phyloP scores from a whole-genome alignment of 2,329 filamentous ascomycete species.

The Aureobasidium sp. region DNA sequence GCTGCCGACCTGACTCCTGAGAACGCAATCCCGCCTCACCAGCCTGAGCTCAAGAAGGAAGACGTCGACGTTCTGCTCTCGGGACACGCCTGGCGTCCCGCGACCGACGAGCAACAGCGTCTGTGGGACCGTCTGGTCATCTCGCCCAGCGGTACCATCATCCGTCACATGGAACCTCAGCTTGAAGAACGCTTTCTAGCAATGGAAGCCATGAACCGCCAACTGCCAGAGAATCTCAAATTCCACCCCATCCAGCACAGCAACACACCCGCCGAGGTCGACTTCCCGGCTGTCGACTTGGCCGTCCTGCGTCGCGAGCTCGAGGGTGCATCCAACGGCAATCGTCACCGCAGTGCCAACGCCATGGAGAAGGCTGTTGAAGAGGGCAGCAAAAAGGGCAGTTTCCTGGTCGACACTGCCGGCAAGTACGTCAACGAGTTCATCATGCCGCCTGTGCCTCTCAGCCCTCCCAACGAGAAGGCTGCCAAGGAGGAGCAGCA shows the following conservation, averaged over 20 bases:
- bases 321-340: conserved; percentile 24
- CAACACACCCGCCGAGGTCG: conserved; percentile 19
- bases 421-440: conserved; percentile 33
- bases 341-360: conserved; percentile 25
- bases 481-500: conserved; percentile 15
- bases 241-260: conserved; percentile 12
- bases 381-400: conserved; percentile 31
- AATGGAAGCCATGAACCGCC: conserved; percentile 55
- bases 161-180: conserved; percentile 62
- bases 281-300: conserved; percentile 28
- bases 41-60: conserved; percentile 42
- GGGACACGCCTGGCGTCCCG: conserved; percentile 17
- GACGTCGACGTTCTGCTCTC: conserved; percentile 49
- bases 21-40: conserved; percentile 30
- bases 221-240: conserved; percentile 24
- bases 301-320: conserved; percentile 24
- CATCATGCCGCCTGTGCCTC: conserved; percentile 26
- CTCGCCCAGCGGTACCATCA: conserved; percentile 67
- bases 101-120: conserved; percentile 33
- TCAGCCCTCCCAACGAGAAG: neutral
- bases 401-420: conserved; percentile 32
- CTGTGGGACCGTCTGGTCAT: conserved; percentile 56
- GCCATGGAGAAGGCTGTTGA: conserved; percentile 35
- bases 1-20: conserved; percentile 20
- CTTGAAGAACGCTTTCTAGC: conserved; percentile 65